Conservation (phyloP, 2,329 filamentous ascomycete genomes). For the Fusarium pseudocircinatum region DNA sequence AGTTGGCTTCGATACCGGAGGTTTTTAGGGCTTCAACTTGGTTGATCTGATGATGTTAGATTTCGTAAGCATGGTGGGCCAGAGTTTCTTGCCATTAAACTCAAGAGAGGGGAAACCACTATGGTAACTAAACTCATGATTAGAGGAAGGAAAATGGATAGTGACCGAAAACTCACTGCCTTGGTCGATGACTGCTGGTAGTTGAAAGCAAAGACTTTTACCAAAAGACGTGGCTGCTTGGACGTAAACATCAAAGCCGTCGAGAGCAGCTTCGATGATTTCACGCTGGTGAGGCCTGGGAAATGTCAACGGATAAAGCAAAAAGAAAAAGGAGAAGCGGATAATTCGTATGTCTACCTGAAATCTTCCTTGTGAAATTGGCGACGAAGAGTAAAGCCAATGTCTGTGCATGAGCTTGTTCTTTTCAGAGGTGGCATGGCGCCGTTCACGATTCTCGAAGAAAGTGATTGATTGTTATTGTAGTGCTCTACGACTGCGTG, state of each 20-base stretch:
- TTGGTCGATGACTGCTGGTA: slow-evolving; percentile 86
- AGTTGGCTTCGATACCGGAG: slow-evolving; percentile 81
- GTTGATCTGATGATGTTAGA: slow-evolving; percentile 71
- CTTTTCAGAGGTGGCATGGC: slow-evolving; percentile 55
- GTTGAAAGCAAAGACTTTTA: slow-evolving; percentile 92
- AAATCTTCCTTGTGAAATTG: slow-evolving; percentile 81
- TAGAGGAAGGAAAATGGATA: slow-evolving; percentile 10
- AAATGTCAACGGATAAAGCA: neutral
- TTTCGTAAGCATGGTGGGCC: neutral
- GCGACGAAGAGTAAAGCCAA: slow-evolving; percentile 77
- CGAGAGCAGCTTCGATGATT: slow-evolving; percentile 83
- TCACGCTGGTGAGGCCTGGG: slow-evolving; percentile 83
- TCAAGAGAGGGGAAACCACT: slow-evolving; percentile 87
- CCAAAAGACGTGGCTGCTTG: slow-evolving; percentile 93
- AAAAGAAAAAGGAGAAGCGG: neutral
- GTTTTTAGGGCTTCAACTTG: slow-evolving; percentile 84
- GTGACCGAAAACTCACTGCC: slow-evolving; percentile 72
- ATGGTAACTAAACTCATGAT: slow-evolving; percentile 73
- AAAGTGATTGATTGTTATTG: neutral
- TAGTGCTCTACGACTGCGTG: neutral
- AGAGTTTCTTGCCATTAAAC: slow-evolving; percentile 75
- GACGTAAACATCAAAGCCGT: slow-evolving; percentile 89
- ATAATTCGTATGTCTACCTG: slow-evolving; percentile 68
- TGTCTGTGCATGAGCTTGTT: slow-evolving; percentile 65
- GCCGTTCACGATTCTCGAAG: slow-evolving; percentile 6